Evolutionary conservation across 257 asterid genomes (phyloP), one percentile per base, ranked within the genome.

Genomic region (Apocynum venetum): DNA sequence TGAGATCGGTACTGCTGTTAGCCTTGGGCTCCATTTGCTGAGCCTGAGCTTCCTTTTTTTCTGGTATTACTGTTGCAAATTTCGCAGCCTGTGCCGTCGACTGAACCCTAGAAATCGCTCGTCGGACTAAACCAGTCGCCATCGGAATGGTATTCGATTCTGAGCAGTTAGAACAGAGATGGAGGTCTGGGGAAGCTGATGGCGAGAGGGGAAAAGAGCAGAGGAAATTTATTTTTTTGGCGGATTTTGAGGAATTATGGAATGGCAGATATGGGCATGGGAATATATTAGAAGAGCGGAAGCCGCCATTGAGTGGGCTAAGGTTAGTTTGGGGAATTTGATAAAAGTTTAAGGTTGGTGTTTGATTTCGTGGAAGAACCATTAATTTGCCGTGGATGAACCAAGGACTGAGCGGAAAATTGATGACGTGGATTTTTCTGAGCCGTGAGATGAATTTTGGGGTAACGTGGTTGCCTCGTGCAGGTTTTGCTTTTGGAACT

Each of bases 121-220:
- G 97, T 67, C 96, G 91, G 85, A 91, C 79, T 77, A 93, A 82
- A n/a, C 93, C 89, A 73, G 90, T 83, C 80, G 98, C 96, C 98
- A 93, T 93, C 64, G 88, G 38, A 43, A 43, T 43, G 53, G 38
- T 77, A 81, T 69, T 46, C 12, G 46, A 48, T 14, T 6, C 57
- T 10, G 49, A 51, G 19, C 71, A 66, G n/a, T 17, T 14, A 6
- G 49, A 44, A 66, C 5, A 66, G 71, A 15, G 71, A 66, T 2
- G 3, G 6, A 66, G 31, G n/a, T 40, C n/a, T 36, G 69, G 77
- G 25, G 6, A 17, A 1, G 31, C 31, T 46, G 19, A 40, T 10
- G 44, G 15, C 53, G 72, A 74, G 52, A 78, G 75, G 59, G 31
- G 11, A 25, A 15, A 10, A 71, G 35, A n/a, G 71, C 48, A 1